Base-by-base conservation (phyloP, 1,284 basidiomycete genomes). In the Apiotrichum domesticum region DNA sequence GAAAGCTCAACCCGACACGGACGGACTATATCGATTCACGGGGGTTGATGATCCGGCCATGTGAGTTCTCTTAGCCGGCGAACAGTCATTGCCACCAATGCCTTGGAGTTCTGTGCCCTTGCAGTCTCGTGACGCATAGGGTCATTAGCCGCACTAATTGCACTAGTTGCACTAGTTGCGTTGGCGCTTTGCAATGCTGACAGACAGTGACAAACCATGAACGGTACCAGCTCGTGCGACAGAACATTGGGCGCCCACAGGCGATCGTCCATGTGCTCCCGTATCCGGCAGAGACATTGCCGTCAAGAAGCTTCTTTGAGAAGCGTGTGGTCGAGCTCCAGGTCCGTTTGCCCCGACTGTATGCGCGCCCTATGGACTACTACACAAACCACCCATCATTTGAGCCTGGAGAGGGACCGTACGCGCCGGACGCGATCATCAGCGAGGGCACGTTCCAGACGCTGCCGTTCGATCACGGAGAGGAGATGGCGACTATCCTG, bases 341-440 rank as follows among this genome's bases (percentile, higher is more conserved):
- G 41, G 46, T 55, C 7, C 61, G 65, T 14, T 66, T 69, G 53
- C 70, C 72, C 0, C 59, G 66, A 8, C 62, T 74, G 1, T 56
- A 58, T 48, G 34, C 64, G 2, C 44, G 48, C 6, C 46, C 71
- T 0, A 45, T 53, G 2, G 67, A 46, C 21, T 11, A 34, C 1
- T 21, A 51, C n/a, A 61, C 59, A 6, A 49, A 49, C 35, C 47
- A 49, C 15, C 47, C 47, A 2, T 44, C 42, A 33, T 52, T 39
- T 8, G 44, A 32, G 29, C 51, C 44, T 6, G 44, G 35, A 9
- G 35, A 46, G 21, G 51, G 34, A 7, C 51, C 51, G 29, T 52
- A 44, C 21, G 35, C 15, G n/a, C 35, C 51, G 6, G 44, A 52
- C 6, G 15, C 21, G 35, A 39, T 52, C 29, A 29, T 52, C 6